These are phyloP conservation scores for Vaucheria bursata DNA, from an alignment of 352 stramenopile species.

Conservation along the genomic window DNA sequence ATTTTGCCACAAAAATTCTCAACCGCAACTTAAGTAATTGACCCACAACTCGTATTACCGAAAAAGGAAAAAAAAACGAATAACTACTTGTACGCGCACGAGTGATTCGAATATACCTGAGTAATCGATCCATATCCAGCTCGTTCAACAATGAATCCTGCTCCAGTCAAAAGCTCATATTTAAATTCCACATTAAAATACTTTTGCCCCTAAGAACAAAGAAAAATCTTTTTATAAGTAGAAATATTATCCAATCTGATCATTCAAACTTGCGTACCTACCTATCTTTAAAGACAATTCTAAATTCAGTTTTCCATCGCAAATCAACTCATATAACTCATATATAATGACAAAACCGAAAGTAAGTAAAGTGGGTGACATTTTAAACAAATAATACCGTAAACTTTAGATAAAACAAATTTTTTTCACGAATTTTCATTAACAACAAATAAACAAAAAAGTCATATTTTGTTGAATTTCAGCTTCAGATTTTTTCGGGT, in stretches of 20 bases:
- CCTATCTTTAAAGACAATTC: background rate
- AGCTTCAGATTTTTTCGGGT: no score
- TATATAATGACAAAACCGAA: no score
- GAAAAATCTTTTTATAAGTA: constrained; percentile 2
- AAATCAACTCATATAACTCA: no score
- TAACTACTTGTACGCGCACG: no score
- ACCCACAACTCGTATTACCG: background rate
- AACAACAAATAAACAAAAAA: no score
- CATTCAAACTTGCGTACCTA: no score
- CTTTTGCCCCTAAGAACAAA: constrained; percentile 52
- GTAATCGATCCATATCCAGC: constrained; percentile 61
- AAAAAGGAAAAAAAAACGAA: background rate
- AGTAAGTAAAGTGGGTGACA: no score
- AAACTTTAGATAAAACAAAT: no score
- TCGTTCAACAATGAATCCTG: constrained; percentile 66
- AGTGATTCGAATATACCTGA: constrained; percentile 26
- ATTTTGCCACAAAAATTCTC: background rate
- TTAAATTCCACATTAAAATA: constrained; percentile 69
- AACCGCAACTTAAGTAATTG: background rate
- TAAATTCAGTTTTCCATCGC: background rate
- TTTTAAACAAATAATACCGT: no score
- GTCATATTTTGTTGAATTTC: no score
- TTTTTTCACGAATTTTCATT: no score
- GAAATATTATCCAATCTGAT: background rate
- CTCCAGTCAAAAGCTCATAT: constrained; percentile 66